These are phyloP conservation scores for Phialocephala sp. DNA, from an alignment of 2,329 filamentous ascomycete genomes.

Conservation along the genomic window DNA sequence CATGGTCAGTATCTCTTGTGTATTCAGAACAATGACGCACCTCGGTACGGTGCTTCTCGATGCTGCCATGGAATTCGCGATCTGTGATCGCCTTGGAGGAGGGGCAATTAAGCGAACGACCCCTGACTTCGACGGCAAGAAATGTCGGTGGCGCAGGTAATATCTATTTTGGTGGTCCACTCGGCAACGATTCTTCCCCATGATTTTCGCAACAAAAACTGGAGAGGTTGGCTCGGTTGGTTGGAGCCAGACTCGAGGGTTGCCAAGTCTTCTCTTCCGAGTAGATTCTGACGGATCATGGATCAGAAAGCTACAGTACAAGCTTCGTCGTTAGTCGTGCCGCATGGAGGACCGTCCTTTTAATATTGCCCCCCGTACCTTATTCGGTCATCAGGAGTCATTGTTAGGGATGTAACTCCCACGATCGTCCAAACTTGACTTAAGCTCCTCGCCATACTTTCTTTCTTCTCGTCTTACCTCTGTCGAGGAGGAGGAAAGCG, in stretches of 20 bases:
- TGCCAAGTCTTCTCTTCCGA: neutral
- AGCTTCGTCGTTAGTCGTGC: neutral
- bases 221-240: slow-evolving; percentile 3
- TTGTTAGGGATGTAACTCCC: neutral
- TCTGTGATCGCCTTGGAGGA: neutral
- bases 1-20: neutral
- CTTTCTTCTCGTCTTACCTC: neutral
- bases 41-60: neutral
- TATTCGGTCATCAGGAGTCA: neutral
- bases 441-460: neutral
- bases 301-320: neutral
- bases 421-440: neutral
- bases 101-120: neutral
- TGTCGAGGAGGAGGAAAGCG: neutral
- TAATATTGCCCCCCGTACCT: neutral
- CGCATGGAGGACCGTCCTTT: slow-evolving; percentile 3
- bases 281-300: neutral
- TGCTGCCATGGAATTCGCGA: neutral
- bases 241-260: slow-evolving; percentile 3
- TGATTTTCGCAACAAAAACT: neutral
- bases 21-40: slow-evolving; percentile 1
- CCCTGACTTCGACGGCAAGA: neutral
- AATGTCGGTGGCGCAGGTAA: neutral
- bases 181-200: neutral
- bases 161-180: slow-evolving; percentile 5